Evolutionary conservation across 129 eudicot genomes (phyloP).

Genomic region (Saposhnikovia divaricata): DNA sequence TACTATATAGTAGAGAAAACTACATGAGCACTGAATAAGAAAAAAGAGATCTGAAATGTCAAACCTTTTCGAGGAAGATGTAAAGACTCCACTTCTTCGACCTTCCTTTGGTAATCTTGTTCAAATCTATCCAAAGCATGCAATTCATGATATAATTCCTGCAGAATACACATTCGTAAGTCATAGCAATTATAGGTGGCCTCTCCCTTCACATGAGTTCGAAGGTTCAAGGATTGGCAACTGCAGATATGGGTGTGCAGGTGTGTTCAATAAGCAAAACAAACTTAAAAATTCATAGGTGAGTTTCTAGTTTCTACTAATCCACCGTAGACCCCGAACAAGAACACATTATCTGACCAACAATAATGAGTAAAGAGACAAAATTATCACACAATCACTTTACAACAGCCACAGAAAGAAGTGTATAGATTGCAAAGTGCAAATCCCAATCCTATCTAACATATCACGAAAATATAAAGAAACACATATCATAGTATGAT

Average conservation of each 20-base stretch:
- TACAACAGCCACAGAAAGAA: background rate
- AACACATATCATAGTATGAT: background rate
- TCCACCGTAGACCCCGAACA: background rate
- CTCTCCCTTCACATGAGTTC: background rate
- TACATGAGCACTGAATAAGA: background rate
- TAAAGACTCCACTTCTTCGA: constrained; percentile 82
- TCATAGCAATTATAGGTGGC: constrained; percentile 3
- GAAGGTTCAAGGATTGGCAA: background rate
- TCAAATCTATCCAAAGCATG: constrained; percentile 89
- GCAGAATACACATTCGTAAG: constrained; percentile 10
- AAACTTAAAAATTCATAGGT: background rate
- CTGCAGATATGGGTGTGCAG: background rate
- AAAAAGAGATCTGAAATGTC: background rate
- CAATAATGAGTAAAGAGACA: background rate
- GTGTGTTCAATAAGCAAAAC: background rate
- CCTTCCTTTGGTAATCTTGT: constrained; percentile 66
- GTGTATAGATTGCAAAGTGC: background rate
- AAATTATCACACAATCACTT: background rate
- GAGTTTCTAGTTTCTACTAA: background rate
- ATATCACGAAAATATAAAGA: background rate
- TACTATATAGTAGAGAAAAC: background rate
- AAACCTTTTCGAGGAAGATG: constrained; percentile 87
- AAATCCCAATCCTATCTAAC: background rate
- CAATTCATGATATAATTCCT: constrained; percentile 91
- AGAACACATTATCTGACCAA: background rate